Evolutionary conservation across 768 basidiomycete genomes (phyloP).

Genomic region (Dentipellis fragilis): DNA sequence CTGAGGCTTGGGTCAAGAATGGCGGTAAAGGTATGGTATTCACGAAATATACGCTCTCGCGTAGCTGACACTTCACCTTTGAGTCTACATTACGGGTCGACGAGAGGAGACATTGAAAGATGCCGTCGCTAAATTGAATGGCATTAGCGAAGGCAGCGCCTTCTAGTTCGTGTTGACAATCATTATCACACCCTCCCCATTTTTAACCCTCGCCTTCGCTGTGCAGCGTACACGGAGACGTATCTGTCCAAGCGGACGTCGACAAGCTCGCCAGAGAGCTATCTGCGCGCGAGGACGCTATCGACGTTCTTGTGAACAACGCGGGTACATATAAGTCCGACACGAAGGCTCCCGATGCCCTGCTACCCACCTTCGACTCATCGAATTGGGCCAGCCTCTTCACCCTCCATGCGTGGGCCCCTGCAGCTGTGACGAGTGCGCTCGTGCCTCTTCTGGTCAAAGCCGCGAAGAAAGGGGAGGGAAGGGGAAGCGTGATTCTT

Average conservation of each 20-base stretch:
- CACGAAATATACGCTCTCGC: no score
- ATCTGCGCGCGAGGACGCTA: slow-evolving; percentile 51
- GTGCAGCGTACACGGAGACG: slow-evolving; percentile 54
- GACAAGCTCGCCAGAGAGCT: slow-evolving; percentile 32
- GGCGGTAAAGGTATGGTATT: slow-evolving; percentile 73
- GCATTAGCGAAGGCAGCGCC: slow-evolving; percentile 1
- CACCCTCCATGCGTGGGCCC: slow-evolving; percentile 59
- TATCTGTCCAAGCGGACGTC: slow-evolving; percentile 37
- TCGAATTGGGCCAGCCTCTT: slow-evolving; percentile 71
- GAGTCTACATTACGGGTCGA: slow-evolving; percentile 27
- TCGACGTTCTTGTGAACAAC: slow-evolving; percentile 71
- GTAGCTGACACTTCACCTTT: no score
- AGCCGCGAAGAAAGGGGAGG: no score
- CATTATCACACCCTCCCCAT: slow-evolving; percentile 46
- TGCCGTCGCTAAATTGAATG: slow-evolving; percentile 45
- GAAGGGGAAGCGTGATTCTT: no score
- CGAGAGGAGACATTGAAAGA: slow-evolving; percentile 46
- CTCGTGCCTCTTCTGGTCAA: slow-evolving; percentile 43
- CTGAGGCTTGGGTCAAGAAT: slow-evolving; percentile 70
- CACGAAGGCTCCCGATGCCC: slow-evolving; percentile 53
- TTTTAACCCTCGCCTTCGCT: slow-evolving; percentile 37
- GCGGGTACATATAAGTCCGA: slow-evolving; percentile 46
- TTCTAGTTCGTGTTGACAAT: slow-evolving; percentile 7
- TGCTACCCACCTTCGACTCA: slow-evolving; percentile 50
- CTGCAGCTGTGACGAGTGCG: slow-evolving; percentile 67